Evolutionary conservation across 805 yeast species (phyloP), one percentile per base, ranked within the genome.

Genomic region (Candida succiphila): DNA sequence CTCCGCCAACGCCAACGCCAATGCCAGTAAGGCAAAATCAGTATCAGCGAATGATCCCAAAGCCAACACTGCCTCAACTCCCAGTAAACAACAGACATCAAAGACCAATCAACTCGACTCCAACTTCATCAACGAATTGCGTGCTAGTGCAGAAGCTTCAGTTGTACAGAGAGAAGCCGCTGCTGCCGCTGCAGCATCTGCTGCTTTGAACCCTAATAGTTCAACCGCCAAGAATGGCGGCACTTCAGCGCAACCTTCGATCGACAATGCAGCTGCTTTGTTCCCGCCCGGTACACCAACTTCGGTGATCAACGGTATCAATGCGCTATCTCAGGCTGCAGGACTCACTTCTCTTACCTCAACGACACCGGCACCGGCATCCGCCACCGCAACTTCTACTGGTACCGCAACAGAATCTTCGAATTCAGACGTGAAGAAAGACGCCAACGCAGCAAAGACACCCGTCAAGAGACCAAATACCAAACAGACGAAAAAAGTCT

Each of bases 401-500:
- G 34, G 37, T 10, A 22, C 25, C 14, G 22, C 28, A 29, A 27
- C 37, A n/a, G 23, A 21, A 21, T 21, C 23, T 8, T 18, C 19
- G 14, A 27, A 17, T 12, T 29, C 12, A 21, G 28, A 19, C 17
- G 20, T n/a, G 22, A 14, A 21, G 10, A 15, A 29, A 31, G 27
- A 30, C 29, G 30, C 25, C 25, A 14, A 32, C 17, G 28, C 28
- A 7, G 28, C 17, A 15, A 4, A 25, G 4, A 13, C 36, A 15
- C 32, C 38, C 25, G 20, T 39, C 3, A 38, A 38, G 18, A 68
- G 69, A 45, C 70, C 70, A 37, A 65, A 61, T 31, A 60, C 69
- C 25, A 73, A 65, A 52, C 67, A 66, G 4, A 69, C 74, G 25
- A 79, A 79, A 50, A 77, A 72, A 43, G 72, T 78, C 4, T 87